A percentile compares a stretch with the other conserved stretches of the same genome.
phyloP scores from a whole-genome alignment of 1,139 yeast genomes.

The Scheffersomyces lignicola region DNA sequence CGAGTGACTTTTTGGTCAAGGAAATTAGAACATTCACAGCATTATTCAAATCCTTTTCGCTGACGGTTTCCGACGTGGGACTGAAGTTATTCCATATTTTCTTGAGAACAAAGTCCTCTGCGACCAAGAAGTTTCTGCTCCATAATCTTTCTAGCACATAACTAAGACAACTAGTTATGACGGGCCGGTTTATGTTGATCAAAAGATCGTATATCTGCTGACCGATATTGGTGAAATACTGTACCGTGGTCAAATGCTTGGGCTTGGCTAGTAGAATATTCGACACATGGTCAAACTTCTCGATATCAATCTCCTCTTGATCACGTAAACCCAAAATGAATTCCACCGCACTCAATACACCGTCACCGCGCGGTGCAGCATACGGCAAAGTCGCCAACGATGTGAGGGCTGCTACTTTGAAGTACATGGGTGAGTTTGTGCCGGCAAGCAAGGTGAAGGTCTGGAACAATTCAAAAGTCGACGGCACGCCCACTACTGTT shows the following conservation, averaged over 20 bases:
- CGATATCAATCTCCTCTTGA: conserved; percentile 63
- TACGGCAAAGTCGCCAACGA: conserved; percentile 56
- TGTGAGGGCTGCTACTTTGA: conserved; percentile 41
- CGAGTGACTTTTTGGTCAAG: conserved; percentile 52
- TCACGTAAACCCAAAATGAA: conserved; percentile 77
- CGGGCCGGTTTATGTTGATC: conserved; percentile 60
- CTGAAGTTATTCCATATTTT: conserved; percentile 46
- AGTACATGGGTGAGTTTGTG: conserved; percentile 40
- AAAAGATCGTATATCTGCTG: conserved; percentile 58
- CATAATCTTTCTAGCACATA: conserved; percentile 57
- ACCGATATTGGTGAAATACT: conserved; percentile 59
- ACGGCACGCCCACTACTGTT: conserved; percentile 34
- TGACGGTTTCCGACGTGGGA: conserved; percentile 27
- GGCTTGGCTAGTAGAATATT: conserved; percentile 66
- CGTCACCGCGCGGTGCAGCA: conserved; percentile 55
- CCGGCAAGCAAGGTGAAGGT: conserved; percentile 54
- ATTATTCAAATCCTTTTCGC: conserved; percentile 58
- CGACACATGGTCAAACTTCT: conserved; percentile 66
- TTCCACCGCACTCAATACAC: conserved; percentile 72
- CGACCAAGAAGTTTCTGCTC: conserved; percentile 50
- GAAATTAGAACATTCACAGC: conserved; percentile 66
- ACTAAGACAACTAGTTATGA: conserved; percentile 57
- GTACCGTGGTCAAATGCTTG: conserved; percentile 38
- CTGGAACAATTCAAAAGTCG: conserved; percentile 61
- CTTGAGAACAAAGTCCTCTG: conserved; percentile 58